Base-by-base conservation (phyloP, 176 grass and related monocot species). In the Eragrostis nindensis region DNA sequence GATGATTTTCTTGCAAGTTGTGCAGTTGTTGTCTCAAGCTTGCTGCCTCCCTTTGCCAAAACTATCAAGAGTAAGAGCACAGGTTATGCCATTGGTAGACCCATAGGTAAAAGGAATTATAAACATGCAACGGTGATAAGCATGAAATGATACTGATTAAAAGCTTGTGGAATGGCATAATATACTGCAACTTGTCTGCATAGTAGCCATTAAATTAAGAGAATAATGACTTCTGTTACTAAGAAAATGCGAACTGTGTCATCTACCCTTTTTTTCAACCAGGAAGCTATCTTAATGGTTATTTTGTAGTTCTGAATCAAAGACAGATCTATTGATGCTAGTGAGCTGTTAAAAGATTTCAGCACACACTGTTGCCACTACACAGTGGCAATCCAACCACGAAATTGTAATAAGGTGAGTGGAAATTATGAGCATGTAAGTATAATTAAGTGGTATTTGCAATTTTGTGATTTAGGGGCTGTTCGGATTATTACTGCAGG, bases 11-110 rank as follows among this genome's bases (percentile, higher is more conserved):
- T 97, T 94, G 92, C 87, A 97, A 85, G 80, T 89, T 97, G 47
- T 86, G 91, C 89, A 97, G 91, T 94, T 97, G 94, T 87, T 97
- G 91, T 88, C 91, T 97, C 91, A 97, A 97, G 92, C 90, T 94
- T 92, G 92, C 87, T 89, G 90, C 83, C 89, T 94, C 92, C 80
- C 83, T 87, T 90, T 97, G 92, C 95, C 95, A 94, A 59, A 97
- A 88, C 91, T 94, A 85, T 73, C 42, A 75, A 84, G 52, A 70
- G 67, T n/a, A 40, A 74, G n/a, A 81, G 65, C 30, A 61, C 17
- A 21, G 78, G 76, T 83, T 81, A 84, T 79, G 22, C 42, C 59
- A 73, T 59, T 70, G 7, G 26, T 27, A 18, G 24, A n/a, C 19
- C 43, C 25, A 62, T 18, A 53, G 1, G 1, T 1, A 53, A 56